phyloP scores from a whole-genome alignment of 1,284 basidiomycete species.

The Sanghuangporus baumii region DNA sequence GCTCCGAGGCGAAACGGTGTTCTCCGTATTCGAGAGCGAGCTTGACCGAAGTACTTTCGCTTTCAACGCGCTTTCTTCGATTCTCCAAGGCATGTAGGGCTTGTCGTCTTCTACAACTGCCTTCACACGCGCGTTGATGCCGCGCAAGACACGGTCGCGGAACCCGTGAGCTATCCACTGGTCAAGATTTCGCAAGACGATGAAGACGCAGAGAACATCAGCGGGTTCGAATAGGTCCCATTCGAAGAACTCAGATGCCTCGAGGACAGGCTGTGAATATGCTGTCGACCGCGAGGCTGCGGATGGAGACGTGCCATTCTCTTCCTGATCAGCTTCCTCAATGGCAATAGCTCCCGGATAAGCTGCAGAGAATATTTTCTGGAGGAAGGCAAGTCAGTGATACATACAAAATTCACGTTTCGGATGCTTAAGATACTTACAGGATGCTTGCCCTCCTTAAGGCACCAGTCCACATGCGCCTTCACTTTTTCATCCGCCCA shows the following conservation, averaged over 20 bases:
- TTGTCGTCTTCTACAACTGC: slow-evolving; percentile 29
- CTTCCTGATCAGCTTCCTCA: slow-evolving; percentile 11
- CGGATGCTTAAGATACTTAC: slow-evolving; percentile 25
- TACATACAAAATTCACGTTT: not conserved
- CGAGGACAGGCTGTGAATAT: not conserved
- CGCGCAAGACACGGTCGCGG: slow-evolving; percentile 32
- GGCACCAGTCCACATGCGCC: slow-evolving; percentile 53
- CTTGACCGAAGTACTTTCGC: slow-evolving; percentile 28
- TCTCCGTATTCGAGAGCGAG: slow-evolving; percentile 27
- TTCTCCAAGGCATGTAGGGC: slow-evolving; percentile 43
- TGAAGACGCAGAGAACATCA: slow-evolving; percentile 45
- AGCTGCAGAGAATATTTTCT: slow-evolving; percentile 47
- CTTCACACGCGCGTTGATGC: slow-evolving; percentile 33
- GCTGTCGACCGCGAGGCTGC: not conserved
- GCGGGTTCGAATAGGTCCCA: slow-evolving; percentile 42
- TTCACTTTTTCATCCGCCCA: slow-evolving; percentile 48
- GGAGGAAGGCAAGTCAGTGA: slow-evolving; percentile 4
- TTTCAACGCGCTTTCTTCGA: slow-evolving; percentile 29
- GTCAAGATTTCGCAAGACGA: slow-evolving; percentile 51
- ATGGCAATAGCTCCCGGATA: slow-evolving; percentile 30
- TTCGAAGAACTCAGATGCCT: slow-evolving; percentile 34
- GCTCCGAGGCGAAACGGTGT: slow-evolving; percentile 9
- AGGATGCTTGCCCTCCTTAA: slow-evolving; percentile 26
- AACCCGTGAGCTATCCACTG: slow-evolving; percentile 42
- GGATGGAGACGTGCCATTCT: slow-evolving; percentile 1